A percentile compares a stretch with the other conserved stretches of the same genome.
Evolutionary conservation across 176 grass and related monocot genomes (phyloP).

Genomic region (Oryza glumipatula): DNA sequence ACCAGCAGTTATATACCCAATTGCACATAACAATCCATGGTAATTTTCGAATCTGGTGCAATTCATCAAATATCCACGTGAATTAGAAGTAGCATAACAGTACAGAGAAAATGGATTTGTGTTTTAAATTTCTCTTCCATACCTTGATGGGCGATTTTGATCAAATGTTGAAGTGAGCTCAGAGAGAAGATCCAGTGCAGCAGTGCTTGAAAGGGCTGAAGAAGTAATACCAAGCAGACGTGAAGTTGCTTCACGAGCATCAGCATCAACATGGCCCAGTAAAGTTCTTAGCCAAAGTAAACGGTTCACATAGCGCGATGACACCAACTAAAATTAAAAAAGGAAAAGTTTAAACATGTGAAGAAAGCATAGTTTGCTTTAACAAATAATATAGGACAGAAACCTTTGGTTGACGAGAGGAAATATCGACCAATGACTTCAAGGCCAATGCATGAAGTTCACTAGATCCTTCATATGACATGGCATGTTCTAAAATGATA

Average conservation of each 20-base stretch:
- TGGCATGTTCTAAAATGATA: conserved; percentile 84
- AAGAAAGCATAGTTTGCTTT: conserved; percentile 37
- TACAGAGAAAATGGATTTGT: background rate
- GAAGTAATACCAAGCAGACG: conserved; percentile 76
- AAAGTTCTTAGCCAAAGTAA: conserved; percentile 73
- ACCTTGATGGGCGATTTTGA: conserved; percentile 68
- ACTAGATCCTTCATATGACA: conserved; percentile 80
- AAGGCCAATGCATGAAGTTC: conserved; percentile 83
- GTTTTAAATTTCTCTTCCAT: conserved; percentile 26
- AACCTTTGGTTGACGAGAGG: conserved; percentile 74
- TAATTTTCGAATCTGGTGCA: conserved; percentile 84
- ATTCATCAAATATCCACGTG: conserved; percentile 45
- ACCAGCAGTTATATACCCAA: conserved; percentile 77
- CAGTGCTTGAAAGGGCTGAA: conserved; percentile 70
- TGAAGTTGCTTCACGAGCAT: conserved; percentile 83
- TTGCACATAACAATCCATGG: conserved; percentile 80
- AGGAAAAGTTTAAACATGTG: conserved; percentile 19
- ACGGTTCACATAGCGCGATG: conserved; percentile 66
- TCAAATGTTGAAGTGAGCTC: conserved; percentile 66
- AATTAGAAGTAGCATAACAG: conserved; percentile 34
- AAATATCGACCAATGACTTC: conserved; percentile 92
- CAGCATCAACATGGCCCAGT: conserved; percentile 84
- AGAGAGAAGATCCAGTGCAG: conserved; percentile 63
- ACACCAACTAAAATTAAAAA: conserved; percentile 65
- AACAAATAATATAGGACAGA: conserved; percentile 17